phyloP scores from a whole-genome alignment of 306 rosid genomes.

The Comarum palustre region DNA sequence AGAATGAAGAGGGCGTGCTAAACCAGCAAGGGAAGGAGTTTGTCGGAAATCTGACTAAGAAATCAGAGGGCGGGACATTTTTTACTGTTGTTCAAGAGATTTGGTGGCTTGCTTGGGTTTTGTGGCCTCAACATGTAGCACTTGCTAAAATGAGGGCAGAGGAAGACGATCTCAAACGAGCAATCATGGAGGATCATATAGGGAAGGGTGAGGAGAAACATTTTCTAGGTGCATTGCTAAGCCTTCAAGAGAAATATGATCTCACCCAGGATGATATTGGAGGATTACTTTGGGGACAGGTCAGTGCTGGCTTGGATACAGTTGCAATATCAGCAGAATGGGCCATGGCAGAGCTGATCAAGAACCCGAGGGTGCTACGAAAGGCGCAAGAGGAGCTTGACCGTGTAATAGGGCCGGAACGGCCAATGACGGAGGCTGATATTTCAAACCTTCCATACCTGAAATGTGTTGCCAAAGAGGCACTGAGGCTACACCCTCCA shows the following conservation, averaged over 20 bases:
- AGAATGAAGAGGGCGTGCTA: conserved; percentile 58
- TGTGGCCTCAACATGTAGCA: conserved; percentile 58
- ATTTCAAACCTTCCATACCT: conserved; percentile 63
- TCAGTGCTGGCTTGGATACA: conserved; percentile 84
- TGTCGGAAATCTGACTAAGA: conserved; percentile 52
- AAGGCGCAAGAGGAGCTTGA: conserved; percentile 85
- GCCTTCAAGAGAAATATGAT: conserved; percentile 63
- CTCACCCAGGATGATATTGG: conserved; percentile 78
- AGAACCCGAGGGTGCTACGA: conserved; percentile 63
- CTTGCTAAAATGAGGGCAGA: conserved; percentile 60
- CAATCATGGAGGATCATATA: conserved; percentile 75
- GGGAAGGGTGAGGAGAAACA: conserved; percentile 56
- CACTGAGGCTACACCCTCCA: conserved; percentile 79
- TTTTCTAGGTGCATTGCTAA: conserved; percentile 71
- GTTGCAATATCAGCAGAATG: conserved; percentile 71
- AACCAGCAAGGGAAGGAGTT: conserved; percentile 59
- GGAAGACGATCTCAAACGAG: conserved; percentile 55
- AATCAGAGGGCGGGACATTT: conserved; percentile 64
- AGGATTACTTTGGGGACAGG: conserved; percentile 91
- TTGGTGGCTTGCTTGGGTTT: conserved; percentile 82
- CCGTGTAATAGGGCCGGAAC: conserved; percentile 50
- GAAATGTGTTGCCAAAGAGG: conserved; percentile 68
- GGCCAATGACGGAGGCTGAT: conserved; percentile 54
- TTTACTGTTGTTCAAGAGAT: conserved; percentile 65
- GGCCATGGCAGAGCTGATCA: conserved; percentile 81